Conservation (phyloP, 805 yeast genomes). For the Komagataella populi region DNA sequence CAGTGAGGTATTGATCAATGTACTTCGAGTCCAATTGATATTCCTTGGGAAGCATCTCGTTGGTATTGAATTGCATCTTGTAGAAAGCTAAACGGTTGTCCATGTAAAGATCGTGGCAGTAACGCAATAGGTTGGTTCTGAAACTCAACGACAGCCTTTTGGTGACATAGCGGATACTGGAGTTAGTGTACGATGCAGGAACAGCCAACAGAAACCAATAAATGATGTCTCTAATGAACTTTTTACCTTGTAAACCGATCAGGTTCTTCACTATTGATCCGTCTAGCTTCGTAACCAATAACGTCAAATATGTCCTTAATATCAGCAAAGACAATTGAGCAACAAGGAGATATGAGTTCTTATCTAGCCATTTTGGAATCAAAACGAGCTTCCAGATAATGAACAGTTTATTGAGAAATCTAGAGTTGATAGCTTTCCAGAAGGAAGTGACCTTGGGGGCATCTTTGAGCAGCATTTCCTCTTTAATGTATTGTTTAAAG, state of each 20-base stretch:
- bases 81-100: slow-evolving; percentile 74
- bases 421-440: slow-evolving; percentile 29
- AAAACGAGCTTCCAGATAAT: slow-evolving; percentile 65
- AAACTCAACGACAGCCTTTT: slow-evolving; percentile 69
- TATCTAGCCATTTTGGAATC: slow-evolving; percentile 61
- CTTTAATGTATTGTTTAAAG: slow-evolving; percentile 30
- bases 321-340: slow-evolving; percentile 66
- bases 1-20: slow-evolving; percentile 78
- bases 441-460: slow-evolving; percentile 8
- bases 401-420: slow-evolving; percentile 56
- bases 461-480: slow-evolving; percentile 4
- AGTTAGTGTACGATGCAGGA: slow-evolving; percentile 87
- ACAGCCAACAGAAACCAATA: slow-evolving; percentile 86
- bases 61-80: slow-evolving; percentile 53
- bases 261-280: slow-evolving; percentile 87
- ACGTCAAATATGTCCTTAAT: slow-evolving; percentile 76
- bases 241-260: slow-evolving; percentile 65
- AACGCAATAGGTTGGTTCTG: slow-evolving; percentile 71
- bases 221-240: slow-evolving; percentile 61
- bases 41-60: slow-evolving; percentile 16
- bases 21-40: slow-evolving; percentile 35
- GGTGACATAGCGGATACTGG: slow-evolving; percentile 74
- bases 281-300: slow-evolving; percentile 77
- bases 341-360: slow-evolving; percentile 49
- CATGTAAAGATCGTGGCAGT: slow-evolving; percentile 81